Percentiles rank a stretch among this genome's conserved stretches.
Evolutionary conservation across 2,329 filamentous ascomycete genomes (phyloP).

Genomic region (Fusarium nelsonii): DNA sequence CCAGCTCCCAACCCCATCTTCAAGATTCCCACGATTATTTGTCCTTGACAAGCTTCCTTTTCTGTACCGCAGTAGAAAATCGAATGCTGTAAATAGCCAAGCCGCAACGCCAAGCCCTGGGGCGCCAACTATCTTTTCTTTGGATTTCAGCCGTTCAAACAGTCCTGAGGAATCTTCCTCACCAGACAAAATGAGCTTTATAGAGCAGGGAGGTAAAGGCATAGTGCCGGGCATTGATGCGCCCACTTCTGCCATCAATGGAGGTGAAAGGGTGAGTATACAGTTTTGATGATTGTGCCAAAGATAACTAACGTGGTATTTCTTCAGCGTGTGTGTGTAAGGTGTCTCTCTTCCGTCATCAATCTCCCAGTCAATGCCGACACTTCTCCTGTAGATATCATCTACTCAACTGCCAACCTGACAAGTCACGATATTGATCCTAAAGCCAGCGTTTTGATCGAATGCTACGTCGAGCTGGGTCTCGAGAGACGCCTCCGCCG

Average conservation of each 20-base stretch:
- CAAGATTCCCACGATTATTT: constrained; percentile 52
- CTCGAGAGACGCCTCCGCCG: constrained; percentile 85
- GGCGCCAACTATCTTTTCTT: constrained; percentile 53
- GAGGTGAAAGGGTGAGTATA: constrained; percentile 77
- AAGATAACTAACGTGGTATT: constrained; percentile 18
- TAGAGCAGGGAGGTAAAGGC: constrained; percentile 61
- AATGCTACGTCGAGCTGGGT: constrained; percentile 80
- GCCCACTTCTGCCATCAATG: constrained; percentile 83
- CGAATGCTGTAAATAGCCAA: constrained; percentile 51
- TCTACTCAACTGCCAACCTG: constrained; percentile 73
- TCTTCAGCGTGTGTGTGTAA: constrained; percentile 74
- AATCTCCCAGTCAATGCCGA: constrained; percentile 78
- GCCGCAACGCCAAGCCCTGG: constrained; percentile 52
- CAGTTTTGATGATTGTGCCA: background rate
- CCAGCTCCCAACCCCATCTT: constrained; percentile 55
- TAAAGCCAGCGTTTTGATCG: constrained; percentile 76
- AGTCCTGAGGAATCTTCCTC: constrained; percentile 51
- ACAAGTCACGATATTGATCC: constrained; percentile 74
- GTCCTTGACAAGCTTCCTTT: constrained; percentile 64
- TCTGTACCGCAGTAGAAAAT: constrained; percentile 58
- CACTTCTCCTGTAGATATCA: constrained; percentile 80
- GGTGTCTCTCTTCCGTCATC: constrained; percentile 77
- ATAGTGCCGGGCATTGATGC: constrained; percentile 73
- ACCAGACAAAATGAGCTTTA: constrained; percentile 54
- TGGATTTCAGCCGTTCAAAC: constrained; percentile 51